Conservation (phyloP, 169 alveolate genomes). For the Eimeria sp. region DNA sequence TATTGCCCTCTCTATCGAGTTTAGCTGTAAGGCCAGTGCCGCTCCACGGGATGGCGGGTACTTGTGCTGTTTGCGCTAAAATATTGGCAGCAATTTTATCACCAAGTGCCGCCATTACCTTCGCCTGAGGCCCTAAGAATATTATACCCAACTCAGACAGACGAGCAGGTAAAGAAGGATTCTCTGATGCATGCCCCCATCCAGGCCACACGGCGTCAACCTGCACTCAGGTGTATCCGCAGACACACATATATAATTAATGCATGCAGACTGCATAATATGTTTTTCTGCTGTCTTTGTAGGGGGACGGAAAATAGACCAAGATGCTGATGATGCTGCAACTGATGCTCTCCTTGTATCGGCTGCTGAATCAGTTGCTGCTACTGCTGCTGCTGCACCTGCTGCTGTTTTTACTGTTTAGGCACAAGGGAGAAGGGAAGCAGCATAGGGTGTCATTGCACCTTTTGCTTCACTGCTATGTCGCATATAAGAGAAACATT, state of each 20-base stretch:
- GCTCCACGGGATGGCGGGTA: constrained; percentile 96
- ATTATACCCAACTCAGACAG: constrained; percentile 89
- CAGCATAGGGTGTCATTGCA: not conserved
- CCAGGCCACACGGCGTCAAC: constrained; percentile 98
- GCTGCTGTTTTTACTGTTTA: not conserved
- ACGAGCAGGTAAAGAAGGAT: constrained; percentile 92
- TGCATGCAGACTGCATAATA: too few relatives aligned
- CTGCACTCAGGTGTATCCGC: not conserved
- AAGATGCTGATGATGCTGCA: not conserved
- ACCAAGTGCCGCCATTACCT: constrained; percentile 95
- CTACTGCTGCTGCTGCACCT: not conserved
- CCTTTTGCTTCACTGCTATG: constrained; percentile 81
- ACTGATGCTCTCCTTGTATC: not conserved
- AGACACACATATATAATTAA: not conserved
- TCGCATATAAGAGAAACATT: constrained; percentile 90
- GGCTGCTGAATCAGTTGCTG: not conserved
- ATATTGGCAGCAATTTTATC: constrained; percentile 96
- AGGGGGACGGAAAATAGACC: too few relatives aligned
- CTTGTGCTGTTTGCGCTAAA: constrained; percentile 96
- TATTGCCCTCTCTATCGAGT: constrained; percentile 77
- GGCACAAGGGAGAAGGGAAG: too few relatives aligned
- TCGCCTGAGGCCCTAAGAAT: constrained; percentile 95
- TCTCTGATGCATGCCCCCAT: constrained; percentile 98
- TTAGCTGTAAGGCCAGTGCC: constrained; percentile 89
- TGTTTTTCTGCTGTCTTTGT: too few relatives aligned